phyloP scores from a whole-genome alignment of 371 early-diverging fungal species.

The Mortierella sp. region DNA sequence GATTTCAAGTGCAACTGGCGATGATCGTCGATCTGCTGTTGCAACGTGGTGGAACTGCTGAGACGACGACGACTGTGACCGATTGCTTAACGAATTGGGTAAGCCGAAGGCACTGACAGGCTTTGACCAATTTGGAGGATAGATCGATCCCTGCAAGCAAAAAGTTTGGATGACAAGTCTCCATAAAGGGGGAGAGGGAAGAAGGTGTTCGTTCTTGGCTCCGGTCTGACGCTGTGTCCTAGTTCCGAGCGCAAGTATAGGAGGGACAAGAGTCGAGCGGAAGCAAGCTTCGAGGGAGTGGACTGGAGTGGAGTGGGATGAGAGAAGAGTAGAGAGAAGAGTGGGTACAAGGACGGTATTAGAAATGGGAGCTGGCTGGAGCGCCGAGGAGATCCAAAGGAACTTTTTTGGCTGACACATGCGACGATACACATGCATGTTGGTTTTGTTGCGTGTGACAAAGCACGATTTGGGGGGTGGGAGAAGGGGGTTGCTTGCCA shows the following conservation, averaged over 20 bases:
- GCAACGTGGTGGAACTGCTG: constrained; percentile 40
- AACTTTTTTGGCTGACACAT: too few relatives aligned
- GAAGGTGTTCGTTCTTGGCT: too few relatives aligned
- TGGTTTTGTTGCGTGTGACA: too few relatives aligned
- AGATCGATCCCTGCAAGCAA: constrained; percentile 39
- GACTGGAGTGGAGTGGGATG: not conserved
- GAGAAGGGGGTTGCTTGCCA: too few relatives aligned
- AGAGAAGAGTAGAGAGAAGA: not conserved
- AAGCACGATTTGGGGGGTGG: too few relatives aligned
- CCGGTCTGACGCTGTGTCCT: too few relatives aligned
- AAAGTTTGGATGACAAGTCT: constrained; percentile 9
- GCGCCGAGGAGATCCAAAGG: too few relatives aligned
- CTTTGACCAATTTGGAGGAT: constrained; percentile 43
- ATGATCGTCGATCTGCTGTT: constrained; percentile 45
- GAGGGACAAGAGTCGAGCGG: not conserved
- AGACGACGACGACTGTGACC: constrained; percentile 40
- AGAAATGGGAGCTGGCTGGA: not conserved
- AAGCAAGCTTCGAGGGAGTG: not conserved
- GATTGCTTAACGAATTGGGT: constrained; percentile 30
- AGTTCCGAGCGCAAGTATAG: too few relatives aligned
- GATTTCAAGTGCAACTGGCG: constrained; percentile 29
- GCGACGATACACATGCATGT: too few relatives aligned
- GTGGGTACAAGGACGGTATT: not conserved
- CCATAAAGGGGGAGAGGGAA: too few relatives aligned
- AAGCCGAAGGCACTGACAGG: constrained; percentile 43